These are phyloP conservation scores for Akanthomyces muscarius DNA, from an alignment of 2,329 filamentous ascomycete species.

Conservation along the genomic window DNA sequence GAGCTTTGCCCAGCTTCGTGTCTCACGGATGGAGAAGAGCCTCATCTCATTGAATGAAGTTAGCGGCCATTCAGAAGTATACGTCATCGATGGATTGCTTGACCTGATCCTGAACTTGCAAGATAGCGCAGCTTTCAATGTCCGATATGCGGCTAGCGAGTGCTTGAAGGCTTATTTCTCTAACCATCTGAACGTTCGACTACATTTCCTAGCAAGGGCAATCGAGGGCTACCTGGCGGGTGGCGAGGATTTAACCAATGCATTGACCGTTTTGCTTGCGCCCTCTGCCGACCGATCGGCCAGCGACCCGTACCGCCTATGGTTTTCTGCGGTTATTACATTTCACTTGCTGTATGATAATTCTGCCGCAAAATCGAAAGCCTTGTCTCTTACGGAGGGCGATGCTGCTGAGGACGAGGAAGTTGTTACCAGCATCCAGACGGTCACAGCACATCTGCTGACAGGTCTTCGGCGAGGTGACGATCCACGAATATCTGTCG, in stretches of 20 bases:
- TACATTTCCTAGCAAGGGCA: conserved; percentile 82
- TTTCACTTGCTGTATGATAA: conserved; percentile 84
- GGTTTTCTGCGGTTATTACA: conserved; percentile 84
- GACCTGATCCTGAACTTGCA: conserved; percentile 73
- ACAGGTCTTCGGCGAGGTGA: conserved; percentile 70
- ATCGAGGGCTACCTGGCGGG: conserved; percentile 81
- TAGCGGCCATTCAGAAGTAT: conserved; percentile 61
- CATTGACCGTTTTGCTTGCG: conserved; percentile 75
- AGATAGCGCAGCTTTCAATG: conserved; percentile 65
- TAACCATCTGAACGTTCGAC: conserved; percentile 72
- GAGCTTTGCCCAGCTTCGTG: conserved; percentile 80
- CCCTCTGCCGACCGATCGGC: conserved; percentile 58
- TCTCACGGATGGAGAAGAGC: conserved; percentile 50
- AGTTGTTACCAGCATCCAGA: conserved; percentile 90
- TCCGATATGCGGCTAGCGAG: conserved; percentile 79
- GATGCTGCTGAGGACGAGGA: conserved; percentile 88
- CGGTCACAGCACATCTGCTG: conserved; percentile 80
- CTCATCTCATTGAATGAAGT: conserved; percentile 36
- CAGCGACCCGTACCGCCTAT: conserved; percentile 78
- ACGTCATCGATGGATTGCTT: conserved; percentile 90
- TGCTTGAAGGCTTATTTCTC: conserved; percentile 92
- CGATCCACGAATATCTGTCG: conserved; percentile 75
- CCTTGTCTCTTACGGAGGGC: conserved; percentile 82
- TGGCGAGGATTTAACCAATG: conserved; percentile 80
- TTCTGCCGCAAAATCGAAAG: conserved; percentile 69